Percentiles rank a stretch among this genome's conserved stretches.
These are phyloP conservation scores for Candida tetrigidarum DNA, from an alignment of 1,139 yeast species.

Conservation along the genomic window DNA sequence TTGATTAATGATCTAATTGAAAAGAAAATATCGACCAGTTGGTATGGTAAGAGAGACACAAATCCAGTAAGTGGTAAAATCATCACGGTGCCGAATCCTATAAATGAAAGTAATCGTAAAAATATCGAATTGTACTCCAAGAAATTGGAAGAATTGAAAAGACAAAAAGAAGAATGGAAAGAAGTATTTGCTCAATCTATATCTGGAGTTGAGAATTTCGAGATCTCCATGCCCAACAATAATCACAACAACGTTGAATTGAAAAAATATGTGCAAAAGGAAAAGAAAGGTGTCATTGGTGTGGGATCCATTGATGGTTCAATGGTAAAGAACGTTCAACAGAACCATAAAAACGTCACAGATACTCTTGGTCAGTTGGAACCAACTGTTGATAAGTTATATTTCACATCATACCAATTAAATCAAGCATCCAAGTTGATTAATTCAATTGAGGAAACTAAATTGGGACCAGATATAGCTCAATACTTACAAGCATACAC, in stretches of 20 bases:
- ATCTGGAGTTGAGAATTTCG: constrained; percentile 22
- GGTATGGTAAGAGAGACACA: constrained; percentile 54
- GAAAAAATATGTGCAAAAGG: constrained; percentile 17
- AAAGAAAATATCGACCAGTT: constrained; percentile 64
- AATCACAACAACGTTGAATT: constrained; percentile 15
- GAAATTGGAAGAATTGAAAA: constrained; percentile 45
- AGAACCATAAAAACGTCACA: constrained; percentile 18
- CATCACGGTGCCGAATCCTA: constrained; percentile 56
- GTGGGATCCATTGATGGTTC: constrained; percentile 14
- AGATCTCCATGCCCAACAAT: constrained; percentile 15
- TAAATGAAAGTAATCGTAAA: constrained; percentile 52
- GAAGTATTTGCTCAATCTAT: constrained; percentile 29
- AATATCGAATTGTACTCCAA: constrained; percentile 50
- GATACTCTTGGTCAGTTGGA: constrained; percentile 21
- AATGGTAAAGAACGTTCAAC: constrained; percentile 15
- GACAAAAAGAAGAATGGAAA: constrained; percentile 57
- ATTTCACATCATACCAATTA: constrained; percentile 26
- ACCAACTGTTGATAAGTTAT: constrained; percentile 27
- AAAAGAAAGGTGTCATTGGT: constrained; percentile 11
- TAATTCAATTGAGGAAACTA: constrained; percentile 19
- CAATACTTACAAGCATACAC: constrained; percentile 25
- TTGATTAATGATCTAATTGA: constrained; percentile 59
- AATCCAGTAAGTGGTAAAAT: constrained; percentile 22
- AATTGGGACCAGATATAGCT: constrained; percentile 23
- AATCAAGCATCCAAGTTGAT: constrained; percentile 26